Percentiles rank a stretch among this genome's conserved stretches.
phyloP scores from a whole-genome alignment of 2,329 filamentous ascomycete genomes.

The Aplosporella prunicola region DNA sequence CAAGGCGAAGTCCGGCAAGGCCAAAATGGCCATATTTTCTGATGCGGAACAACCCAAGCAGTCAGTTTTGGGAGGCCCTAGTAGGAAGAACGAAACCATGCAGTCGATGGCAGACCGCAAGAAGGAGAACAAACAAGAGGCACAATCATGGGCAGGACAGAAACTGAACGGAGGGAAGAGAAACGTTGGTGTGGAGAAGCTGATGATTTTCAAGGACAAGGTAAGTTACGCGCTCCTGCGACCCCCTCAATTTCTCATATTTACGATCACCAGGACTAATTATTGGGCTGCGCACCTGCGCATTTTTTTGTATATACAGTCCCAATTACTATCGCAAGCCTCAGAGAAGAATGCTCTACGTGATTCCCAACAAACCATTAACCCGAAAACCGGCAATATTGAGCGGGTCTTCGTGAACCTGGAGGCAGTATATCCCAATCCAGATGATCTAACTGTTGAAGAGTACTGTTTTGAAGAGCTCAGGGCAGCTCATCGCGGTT shows the following conservation, averaged over 20 bases:
- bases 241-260: slow-evolving; percentile 41
- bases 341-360: slow-evolving; percentile 53
- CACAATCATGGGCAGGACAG: slow-evolving; percentile 86
- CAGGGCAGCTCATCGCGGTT: slow-evolving; percentile 66
- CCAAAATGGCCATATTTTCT: slow-evolving; percentile 86
- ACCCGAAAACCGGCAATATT: slow-evolving; percentile 70
- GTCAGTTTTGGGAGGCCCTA: slow-evolving; percentile 45
- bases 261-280: slow-evolving; percentile 97
- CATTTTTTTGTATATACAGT: slow-evolving; percentile 46
- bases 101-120: slow-evolving; percentile 77
- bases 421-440: slow-evolving; percentile 72
- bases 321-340: slow-evolving; percentile 28
- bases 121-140: slow-evolving; percentile 84
- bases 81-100: slow-evolving; percentile 85
- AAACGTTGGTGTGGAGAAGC: slow-evolving; percentile 65
- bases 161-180: slow-evolving; percentile 81
- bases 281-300: slow-evolving; percentile 42
- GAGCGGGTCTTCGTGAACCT: slow-evolving; percentile 85
- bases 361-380: slow-evolving; percentile 72
- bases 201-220: slow-evolving; percentile 91
- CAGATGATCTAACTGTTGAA: slow-evolving; percentile 53
- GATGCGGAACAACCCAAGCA: slow-evolving; percentile 54
- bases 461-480: slow-evolving; percentile 91
- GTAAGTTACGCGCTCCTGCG: slow-evolving; percentile 53
- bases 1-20: slow-evolving; percentile 48